phyloP scores from a whole-genome alignment of 768 basidiomycete genomes.

The Auricularia sp. region DNA sequence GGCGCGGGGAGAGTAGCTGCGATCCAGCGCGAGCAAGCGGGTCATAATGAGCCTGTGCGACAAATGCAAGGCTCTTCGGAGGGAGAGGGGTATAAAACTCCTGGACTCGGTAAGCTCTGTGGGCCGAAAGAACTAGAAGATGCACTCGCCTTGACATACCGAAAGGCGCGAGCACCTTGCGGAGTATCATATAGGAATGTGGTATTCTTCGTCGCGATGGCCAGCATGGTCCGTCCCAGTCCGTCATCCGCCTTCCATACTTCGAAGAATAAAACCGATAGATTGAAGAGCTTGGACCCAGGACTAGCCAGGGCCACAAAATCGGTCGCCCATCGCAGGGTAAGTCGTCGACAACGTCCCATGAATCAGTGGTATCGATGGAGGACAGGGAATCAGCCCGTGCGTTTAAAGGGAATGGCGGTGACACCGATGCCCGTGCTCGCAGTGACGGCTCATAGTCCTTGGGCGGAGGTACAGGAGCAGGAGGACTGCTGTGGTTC shows the following conservation, averaged over 20 bases:
- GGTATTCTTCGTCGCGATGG: conserved; percentile 62
- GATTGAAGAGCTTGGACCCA: conserved; percentile 50
- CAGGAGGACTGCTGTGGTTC: conserved; percentile 14
- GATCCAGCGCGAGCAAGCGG: neutral
- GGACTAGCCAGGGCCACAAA: conserved; percentile 65
- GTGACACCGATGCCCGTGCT: neutral
- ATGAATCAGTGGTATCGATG: conserved; percentile 33
- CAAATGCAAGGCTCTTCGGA: conserved; percentile 57
- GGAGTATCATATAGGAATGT: conserved; percentile 76
- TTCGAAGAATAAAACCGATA: conserved; percentile 55
- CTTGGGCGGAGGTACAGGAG: conserved; percentile 18
- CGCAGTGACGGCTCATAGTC: neutral
- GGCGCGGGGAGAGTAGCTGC: neutral
- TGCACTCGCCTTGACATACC: conserved; percentile 59
- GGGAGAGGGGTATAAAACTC: conserved; percentile 75
- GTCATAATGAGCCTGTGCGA: conserved; percentile 19
- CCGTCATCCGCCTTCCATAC: conserved; percentile 50
- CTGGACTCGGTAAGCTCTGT: conserved; percentile 26
- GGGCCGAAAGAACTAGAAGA: neutral
- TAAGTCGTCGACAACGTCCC: conserved; percentile 63
- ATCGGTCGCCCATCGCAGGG: conserved; percentile 83
- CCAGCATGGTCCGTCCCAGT: conserved; percentile 46
- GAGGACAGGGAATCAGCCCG: conserved; percentile 4
- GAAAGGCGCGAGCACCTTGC: conserved; percentile 71
- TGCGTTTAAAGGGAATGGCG: neutral